These are phyloP conservation scores for Dipodascus geniculatus DNA, from an alignment of 805 yeast species.

Conservation along the genomic window DNA sequence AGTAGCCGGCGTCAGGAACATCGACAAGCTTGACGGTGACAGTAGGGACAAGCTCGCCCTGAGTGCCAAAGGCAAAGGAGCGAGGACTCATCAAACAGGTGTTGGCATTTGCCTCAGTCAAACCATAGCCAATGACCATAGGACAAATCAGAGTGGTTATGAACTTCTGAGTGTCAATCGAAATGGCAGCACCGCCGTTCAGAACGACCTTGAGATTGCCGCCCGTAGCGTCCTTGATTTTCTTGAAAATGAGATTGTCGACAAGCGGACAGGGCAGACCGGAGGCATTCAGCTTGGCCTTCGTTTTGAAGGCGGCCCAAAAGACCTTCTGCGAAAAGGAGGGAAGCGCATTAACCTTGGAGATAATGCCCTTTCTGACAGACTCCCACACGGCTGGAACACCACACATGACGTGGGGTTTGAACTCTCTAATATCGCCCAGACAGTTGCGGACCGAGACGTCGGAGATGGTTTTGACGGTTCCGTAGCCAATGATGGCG, in stretches of 20 bases:
- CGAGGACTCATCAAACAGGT: conserved; percentile 55
- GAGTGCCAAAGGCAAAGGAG: conserved; percentile 59
- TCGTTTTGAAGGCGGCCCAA: conserved; percentile 79
- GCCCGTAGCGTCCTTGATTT: conserved; percentile 89
- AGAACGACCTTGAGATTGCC: conserved; percentile 63
- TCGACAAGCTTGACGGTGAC: conserved; percentile 83
- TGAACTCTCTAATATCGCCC: conserved; percentile 77
- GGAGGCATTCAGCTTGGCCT: conserved; percentile 47
- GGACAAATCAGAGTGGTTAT: conserved; percentile 68
- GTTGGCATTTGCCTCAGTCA: conserved; percentile 93
- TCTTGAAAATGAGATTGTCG: conserved; percentile 70
- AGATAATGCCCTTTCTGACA: conserved; percentile 81
- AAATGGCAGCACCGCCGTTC: conserved; percentile 91
- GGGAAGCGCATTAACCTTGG: conserved; percentile 60
- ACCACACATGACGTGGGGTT: conserved; percentile 94
- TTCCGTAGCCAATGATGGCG: conserved; percentile 77
- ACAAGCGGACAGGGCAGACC: conserved; percentile 69
- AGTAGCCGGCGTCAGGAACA: conserved; percentile 84
- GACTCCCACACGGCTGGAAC: conserved; percentile 98
- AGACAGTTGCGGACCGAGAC: conserved; percentile 70
- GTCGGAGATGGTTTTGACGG: conserved; percentile 81
- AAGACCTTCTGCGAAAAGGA: conserved; percentile 62
- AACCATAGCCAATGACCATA: conserved; percentile 88
- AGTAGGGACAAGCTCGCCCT: conserved; percentile 75
- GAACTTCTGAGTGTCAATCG: conserved; percentile 71